Evolutionary conservation across 768 basidiomycete genomes (phyloP), one percentile per base, ranked within the genome.

Genomic region (Hortiboletus flavorubellus): DNA sequence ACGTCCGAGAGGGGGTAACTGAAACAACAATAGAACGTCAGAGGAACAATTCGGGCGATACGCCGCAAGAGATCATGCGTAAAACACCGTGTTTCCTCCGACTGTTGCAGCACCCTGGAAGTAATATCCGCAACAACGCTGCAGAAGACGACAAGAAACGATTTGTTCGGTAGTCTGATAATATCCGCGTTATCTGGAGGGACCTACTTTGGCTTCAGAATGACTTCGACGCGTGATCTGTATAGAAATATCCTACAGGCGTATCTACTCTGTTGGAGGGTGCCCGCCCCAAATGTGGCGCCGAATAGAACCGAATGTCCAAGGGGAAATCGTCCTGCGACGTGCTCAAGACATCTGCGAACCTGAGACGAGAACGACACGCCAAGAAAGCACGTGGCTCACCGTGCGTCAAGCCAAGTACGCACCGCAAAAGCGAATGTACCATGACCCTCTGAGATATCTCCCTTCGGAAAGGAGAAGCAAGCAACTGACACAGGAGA

Each of bases 71-170:
- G 60, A 60, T 86, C 82, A 15, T 68, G 63, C 9, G 84, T 71
- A 47, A 83, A 80, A 71, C 78, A 79, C 34, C 78, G 75, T 12
- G 74, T 76, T 41, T 74, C 72, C 12, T 80, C 66, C 1, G 77
- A 63, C 4, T 77, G 76, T 40, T 67, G 70, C 44, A 85, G 54
- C 2, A 76, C 65, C 47, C 71, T 73, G 31, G 74, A 68, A 23
- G 81, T 59, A 14, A 82, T 64, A 37, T 81, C 76, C 18, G 80
- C 63, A 23, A 82, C 63, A 34, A 79, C 68, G 34, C 75, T 73
- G 44, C 82, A 69, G 53, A 87, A 76, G 4, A 75, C 65, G 5
- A 79, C 71, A 8, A 84, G 61, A 45, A 78, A 77, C 26, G 74
- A 65, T 11, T 72, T 56, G 48, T 67, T 71, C 18, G 73, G 70